Evolutionary conservation across 768 basidiomycete genomes (phyloP).

Genomic region (Boletellus sp.): DNA sequence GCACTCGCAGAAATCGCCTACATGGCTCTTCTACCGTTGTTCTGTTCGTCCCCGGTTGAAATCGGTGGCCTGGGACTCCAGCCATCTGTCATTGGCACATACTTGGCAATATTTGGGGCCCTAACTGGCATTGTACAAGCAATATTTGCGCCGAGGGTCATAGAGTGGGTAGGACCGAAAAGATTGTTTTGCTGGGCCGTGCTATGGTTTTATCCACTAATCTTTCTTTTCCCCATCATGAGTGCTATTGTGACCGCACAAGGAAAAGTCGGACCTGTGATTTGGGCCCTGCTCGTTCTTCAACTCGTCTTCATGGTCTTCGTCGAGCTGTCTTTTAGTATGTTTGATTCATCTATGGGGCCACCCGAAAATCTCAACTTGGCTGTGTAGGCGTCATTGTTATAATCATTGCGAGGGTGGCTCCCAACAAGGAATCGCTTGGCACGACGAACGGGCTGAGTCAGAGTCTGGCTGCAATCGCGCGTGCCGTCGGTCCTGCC

Average conservation of each 20-base stretch:
- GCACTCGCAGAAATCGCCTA: conserved; percentile 42
- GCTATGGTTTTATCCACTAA: conserved; percentile 35
- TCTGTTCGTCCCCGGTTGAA: conserved; percentile 41
- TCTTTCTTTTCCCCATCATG: conserved; percentile 44
- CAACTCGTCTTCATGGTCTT: conserved; percentile 28
- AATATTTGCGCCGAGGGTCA: conserved; percentile 37
- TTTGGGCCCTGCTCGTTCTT: conserved; percentile 36
- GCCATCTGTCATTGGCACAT: conserved; percentile 40
- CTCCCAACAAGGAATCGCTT: conserved; percentile 50
- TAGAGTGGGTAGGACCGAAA: conserved; percentile 41
- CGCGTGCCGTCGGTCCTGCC: conserved; percentile 49
- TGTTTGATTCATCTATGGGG: conserved; percentile 5
- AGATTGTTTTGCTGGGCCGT: conserved; percentile 39
- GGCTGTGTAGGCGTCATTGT: conserved; percentile 42
- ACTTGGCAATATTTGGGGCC: conserved; percentile 37
- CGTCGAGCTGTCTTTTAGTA: conserved; percentile 43
- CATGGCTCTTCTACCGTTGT: conserved; percentile 41
- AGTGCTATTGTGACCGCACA: conserved; percentile 34
- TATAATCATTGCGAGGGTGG: conserved; percentile 49
- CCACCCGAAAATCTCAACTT: conserved; percentile 1
- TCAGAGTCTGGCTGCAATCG: conserved; percentile 44
- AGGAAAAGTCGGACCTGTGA: conserved; percentile 31
- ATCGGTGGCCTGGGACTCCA: conserved; percentile 42
- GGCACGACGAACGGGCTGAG: conserved; percentile 58
- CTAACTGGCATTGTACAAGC: conserved; percentile 38